Conservation (phyloP, 805 yeast species). For the Ogataea methylovora region DNA sequence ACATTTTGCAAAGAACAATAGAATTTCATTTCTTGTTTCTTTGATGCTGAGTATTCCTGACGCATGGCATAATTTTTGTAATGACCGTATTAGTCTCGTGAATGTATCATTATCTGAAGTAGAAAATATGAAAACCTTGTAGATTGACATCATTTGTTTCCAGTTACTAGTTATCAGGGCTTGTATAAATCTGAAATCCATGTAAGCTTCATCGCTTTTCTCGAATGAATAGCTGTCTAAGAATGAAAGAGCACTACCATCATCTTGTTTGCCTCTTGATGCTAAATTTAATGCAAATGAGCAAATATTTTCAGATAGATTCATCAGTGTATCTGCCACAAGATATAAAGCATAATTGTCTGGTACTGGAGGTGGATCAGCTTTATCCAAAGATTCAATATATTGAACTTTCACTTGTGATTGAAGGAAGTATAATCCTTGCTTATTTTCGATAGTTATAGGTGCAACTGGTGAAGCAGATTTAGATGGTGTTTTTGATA, state of each 20-base stretch:
- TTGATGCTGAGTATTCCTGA: conserved; percentile 64
- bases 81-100: conserved; percentile 57
- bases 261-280: conserved; percentile 3
- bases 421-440: too few relatives aligned
- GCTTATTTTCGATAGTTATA: too few relatives aligned
- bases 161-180: conserved; percentile 29
- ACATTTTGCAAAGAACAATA: conserved; percentile 37
- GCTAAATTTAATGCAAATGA: conserved; percentile 39
- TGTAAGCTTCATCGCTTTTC: conserved; percentile 4
- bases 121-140: conserved; percentile 50
- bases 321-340: conserved; percentile 42
- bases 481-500: conserved; percentile 4
- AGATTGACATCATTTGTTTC: conserved; percentile 33
- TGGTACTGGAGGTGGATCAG: conserved; percentile 66
- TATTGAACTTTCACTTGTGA: conserved; percentile 48
- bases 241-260: conserved; percentile 10
- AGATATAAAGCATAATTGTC: conserved; percentile 54
- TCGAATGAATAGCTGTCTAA: conserved; percentile 13
- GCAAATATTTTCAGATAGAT: conserved; percentile 65
- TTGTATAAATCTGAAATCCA: conserved; percentile 11
- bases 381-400: conserved; percentile 74
- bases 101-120: conserved; percentile 66
- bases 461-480: conserved; percentile 1
- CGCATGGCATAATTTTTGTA: conserved; percentile 77
- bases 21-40: conserved; percentile 49